Evolutionary conservation across 2,329 filamentous ascomycete genomes (phyloP).

Genomic region (Neonectria sp.): DNA sequence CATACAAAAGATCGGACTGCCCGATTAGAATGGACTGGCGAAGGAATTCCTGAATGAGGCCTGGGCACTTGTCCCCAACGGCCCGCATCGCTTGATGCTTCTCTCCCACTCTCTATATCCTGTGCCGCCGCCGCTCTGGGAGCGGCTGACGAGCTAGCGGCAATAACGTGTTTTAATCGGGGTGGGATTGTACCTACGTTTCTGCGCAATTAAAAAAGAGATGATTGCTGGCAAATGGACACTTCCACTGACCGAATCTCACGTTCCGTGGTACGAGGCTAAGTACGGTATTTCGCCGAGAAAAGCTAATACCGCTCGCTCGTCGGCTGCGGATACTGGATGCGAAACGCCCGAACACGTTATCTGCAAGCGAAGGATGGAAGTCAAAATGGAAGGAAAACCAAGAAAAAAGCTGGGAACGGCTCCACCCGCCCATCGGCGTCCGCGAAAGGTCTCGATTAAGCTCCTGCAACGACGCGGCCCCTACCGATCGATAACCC

Average conservation of each 20-base stretch:
- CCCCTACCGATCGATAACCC: conserved; percentile 16
- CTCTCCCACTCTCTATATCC: conserved; percentile 13
- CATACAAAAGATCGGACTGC: conserved; percentile 19
- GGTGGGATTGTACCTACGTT: conserved; percentile 35
- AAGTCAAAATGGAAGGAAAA: conserved; percentile 26
- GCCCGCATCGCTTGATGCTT: conserved; percentile 5
- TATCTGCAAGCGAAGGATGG: conserved; percentile 18
- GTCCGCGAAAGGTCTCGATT: conserved; percentile 20
- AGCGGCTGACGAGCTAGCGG: conserved; percentile 27
- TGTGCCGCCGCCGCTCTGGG: conserved; percentile 12
- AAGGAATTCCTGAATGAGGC: conserved; percentile 7
- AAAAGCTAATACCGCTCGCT: conserved; percentile 3
- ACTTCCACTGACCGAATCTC: conserved; percentile 19
- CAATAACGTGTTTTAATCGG: conserved; percentile 35
- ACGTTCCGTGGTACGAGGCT: conserved; percentile 16
- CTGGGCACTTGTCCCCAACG: neutral
- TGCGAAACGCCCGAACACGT: conserved; percentile 11
- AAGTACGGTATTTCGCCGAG: conserved; percentile 13
- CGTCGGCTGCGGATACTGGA: conserved; percentile 4
- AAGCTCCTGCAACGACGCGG: conserved; percentile 16
- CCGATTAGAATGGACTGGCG: conserved; percentile 20
- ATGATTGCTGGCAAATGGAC: conserved; percentile 5
- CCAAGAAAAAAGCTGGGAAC: neutral
- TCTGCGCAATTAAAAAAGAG: conserved; percentile 29
- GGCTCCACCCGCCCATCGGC: conserved; percentile 15